Evolutionary conservation across 768 basidiomycete species (phyloP), one percentile per base, ranked within the genome.

Genomic region (Lactarius indigo): DNA sequence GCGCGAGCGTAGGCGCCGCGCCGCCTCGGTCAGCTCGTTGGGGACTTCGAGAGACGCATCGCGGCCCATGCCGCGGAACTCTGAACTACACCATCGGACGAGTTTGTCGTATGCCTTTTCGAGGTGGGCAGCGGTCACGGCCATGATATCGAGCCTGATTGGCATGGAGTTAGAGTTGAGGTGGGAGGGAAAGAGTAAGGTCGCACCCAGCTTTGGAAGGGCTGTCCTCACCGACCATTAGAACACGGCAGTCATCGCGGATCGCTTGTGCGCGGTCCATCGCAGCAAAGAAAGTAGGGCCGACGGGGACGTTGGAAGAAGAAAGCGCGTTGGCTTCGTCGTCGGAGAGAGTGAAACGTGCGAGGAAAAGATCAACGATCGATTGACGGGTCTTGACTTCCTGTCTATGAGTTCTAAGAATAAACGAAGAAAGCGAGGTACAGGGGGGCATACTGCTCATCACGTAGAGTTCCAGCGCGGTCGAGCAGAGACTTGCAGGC

Each of bases 41-140:
- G 78, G 80, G 0, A 93, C 87, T 77, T 95, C 91, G 18, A 93
- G 75, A 68, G 88, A 87, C 13, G 84, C 80, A 64, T 92, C 94
- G 35, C 86, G 83, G 7, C 88, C 89, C 69, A 90, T 85, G 68
- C 87, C 85, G 12, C 91, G 83, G 74, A 97, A 94, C 74, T 96
- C 92, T 73, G 90, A 88, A 0, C 87, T 84, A 74, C 88, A 86
- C 87, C 91, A 96, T 30, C 94, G 87, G 64, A 89, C 82, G 50
- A 96, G 85, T 78, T 97, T 98, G 65, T 92, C 87, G 76, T 92
- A 96, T 2, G 89, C 96, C 70, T 91, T 87, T 74, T 98, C 95
- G 55, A 98, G 85, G 68, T 92, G 84, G 10, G 86, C 81, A 0
- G 90, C 87, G 0, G 93, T 97, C 9, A 86, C 80, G 0, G 89